A percentile compares a stretch with the other conserved stretches of the same genome.
Conservation (phyloP, 139 green algal species). For the Chlamydomonas sphaeroides region DNA sequence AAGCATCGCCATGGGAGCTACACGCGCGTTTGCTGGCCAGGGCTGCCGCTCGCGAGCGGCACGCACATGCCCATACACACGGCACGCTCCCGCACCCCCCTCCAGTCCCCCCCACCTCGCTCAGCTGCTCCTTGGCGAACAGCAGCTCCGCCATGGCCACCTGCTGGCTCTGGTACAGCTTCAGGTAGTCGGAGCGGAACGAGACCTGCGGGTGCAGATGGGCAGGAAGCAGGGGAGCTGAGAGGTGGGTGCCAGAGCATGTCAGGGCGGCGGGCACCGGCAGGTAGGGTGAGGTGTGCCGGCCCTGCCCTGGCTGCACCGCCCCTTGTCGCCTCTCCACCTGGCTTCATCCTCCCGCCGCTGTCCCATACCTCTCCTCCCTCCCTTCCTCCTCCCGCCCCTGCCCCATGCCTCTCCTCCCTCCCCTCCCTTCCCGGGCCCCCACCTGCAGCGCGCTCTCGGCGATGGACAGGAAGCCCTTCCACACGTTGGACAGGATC, state of each 20-base stretch:
- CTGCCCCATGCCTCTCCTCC: no score
- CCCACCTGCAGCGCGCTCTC: slow-evolving; percentile 63
- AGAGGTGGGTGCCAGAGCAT: no score
- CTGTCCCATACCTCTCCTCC: not conserved
- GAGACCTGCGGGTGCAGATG: slow-evolving; percentile 21
- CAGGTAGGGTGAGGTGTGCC: no score
- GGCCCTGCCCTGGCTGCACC: no score
- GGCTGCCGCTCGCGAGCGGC: no score
- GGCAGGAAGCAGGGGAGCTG: not conserved
- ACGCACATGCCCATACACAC: no score
- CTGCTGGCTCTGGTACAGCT: slow-evolving; percentile 55
- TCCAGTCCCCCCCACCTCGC: slow-evolving; percentile 37
- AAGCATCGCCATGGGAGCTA: no score
- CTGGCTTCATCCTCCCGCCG: not conserved
- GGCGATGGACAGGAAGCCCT: slow-evolving; percentile 55
- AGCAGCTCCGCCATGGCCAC: slow-evolving; percentile 63
- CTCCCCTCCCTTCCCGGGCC: no score
- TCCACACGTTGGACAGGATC: slow-evolving; percentile 65
- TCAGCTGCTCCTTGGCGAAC: slow-evolving; percentile 59
- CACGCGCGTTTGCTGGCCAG: no score
- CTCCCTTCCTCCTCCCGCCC: not conserved
- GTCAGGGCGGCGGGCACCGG: no score
- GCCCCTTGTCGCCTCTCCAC: no score
- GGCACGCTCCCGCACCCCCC: no score
- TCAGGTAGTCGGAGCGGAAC: slow-evolving; percentile 61